phyloP scores from a whole-genome alignment of 768 basidiomycete species.

The Nidularia sp. region DNA sequence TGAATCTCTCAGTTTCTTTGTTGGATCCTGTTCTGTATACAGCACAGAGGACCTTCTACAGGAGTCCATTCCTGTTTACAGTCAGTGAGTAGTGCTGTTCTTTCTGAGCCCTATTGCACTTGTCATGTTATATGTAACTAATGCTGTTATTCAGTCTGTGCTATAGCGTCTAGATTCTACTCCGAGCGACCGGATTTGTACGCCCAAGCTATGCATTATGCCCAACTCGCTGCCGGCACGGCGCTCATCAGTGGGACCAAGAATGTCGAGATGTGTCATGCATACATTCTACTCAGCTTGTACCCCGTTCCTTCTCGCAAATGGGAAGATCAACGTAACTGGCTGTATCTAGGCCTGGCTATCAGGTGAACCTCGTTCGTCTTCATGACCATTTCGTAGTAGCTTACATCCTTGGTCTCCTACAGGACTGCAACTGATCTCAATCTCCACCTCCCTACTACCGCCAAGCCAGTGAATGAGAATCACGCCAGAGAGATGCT shows the following conservation, averaged over 20 bases:
- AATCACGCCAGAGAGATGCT: conserved; percentile 81
- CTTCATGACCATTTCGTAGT: not conserved
- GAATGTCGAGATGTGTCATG: conserved; percentile 81
- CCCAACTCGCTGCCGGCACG: conserved; percentile 72
- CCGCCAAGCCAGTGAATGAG: conserved; percentile 74
- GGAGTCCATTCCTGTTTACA: conserved; percentile 90
- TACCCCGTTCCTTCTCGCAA: conserved; percentile 70
- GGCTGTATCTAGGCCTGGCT: conserved; percentile 86
- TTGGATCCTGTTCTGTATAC: conserved; percentile 84
- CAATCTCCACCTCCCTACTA: conserved; percentile 77
- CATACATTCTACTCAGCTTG: conserved; percentile 76
- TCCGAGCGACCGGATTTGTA: conserved; percentile 68
- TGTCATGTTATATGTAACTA: not conserved
- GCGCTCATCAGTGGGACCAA: conserved; percentile 75
- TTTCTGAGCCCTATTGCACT: not conserved
- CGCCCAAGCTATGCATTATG: conserved; percentile 65
- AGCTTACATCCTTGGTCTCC: not conserved
- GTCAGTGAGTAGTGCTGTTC: conserved; percentile 57
- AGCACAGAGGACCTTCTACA: conserved; percentile 71
- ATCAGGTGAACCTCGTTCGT: conserved; percentile 52
- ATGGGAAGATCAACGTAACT: conserved; percentile 89
- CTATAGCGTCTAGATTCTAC: conserved; percentile 82
- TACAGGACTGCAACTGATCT: conserved; percentile 82
- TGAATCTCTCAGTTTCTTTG: conserved; percentile 76
- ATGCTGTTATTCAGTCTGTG: conserved; percentile 57